phyloP scores from a whole-genome alignment of 495 filamentous ascomycete genomes.

The Penicillium psychrofluorescens region DNA sequence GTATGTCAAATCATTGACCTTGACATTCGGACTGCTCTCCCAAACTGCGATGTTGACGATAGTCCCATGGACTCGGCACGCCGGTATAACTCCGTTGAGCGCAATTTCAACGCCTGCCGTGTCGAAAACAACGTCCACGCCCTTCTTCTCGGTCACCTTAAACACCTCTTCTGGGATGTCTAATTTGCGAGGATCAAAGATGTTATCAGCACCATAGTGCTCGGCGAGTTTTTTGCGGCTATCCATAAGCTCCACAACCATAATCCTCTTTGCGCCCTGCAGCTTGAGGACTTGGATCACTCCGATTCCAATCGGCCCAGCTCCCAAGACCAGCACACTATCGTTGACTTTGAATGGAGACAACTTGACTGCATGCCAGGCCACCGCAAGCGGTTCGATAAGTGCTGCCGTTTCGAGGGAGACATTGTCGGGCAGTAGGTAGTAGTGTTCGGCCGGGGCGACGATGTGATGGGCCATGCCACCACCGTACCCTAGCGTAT shows the following conservation, averaged over 20 bases:
- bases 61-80: slow-evolving; percentile 45
- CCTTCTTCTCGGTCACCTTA: slow-evolving; percentile 39
- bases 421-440: slow-evolving; percentile 13
- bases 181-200: slow-evolving; percentile 48
- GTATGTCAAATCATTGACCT: slow-evolving; percentile 41
- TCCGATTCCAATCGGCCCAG: slow-evolving; percentile 52
- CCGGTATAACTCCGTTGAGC: slow-evolving; percentile 41
- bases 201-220: slow-evolving; percentile 45
- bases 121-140: slow-evolving; percentile 51
- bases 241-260: slow-evolving; percentile 43
- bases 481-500: slow-evolving; percentile 16
- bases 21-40: slow-evolving; percentile 43
- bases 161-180: slow-evolving; percentile 40
- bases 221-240: slow-evolving; percentile 42
- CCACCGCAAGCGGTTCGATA: slow-evolving; percentile 53
- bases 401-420: slow-evolving; percentile 32
- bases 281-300: slow-evolving; percentile 48
- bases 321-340: slow-evolving; percentile 45
- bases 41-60: slow-evolving; percentile 58
- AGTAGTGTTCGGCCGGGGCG: slow-evolving; percentile 22
- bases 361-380: slow-evolving; percentile 52
- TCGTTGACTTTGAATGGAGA: slow-evolving; percentile 40
- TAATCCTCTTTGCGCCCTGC: slow-evolving; percentile 41
- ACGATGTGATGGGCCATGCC: slow-evolving; percentile 20
- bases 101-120: slow-evolving; percentile 48